Percentiles rank a stretch among this genome's conserved stretches.
These are phyloP conservation scores for Claviceps lovelessii DNA, from an alignment of 2,329 filamentous ascomycete species.

Conservation along the genomic window DNA sequence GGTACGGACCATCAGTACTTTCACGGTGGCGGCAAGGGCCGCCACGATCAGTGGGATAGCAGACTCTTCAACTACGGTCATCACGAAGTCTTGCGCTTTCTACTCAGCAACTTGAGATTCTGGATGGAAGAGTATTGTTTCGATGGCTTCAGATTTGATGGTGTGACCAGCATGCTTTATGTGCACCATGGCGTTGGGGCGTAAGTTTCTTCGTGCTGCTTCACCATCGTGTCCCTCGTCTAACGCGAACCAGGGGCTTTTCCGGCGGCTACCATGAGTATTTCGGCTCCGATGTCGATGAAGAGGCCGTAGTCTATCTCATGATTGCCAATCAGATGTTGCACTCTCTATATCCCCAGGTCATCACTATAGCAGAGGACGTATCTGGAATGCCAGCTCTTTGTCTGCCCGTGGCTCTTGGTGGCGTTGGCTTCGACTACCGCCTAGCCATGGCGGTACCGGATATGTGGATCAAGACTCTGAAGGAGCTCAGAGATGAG, in stretches of 20 bases:
- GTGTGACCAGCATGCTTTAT: conserved; percentile 98
- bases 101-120: conserved; percentile 88
- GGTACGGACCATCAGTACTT: conserved; percentile 93
- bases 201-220: conserved; percentile 34
- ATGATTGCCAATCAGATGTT: conserved; percentile 96
- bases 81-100: conserved; percentile 89
- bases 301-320: conserved; percentile 86
- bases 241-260: conserved; percentile 52
- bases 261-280: conserved; percentile 98
- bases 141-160: conserved; percentile 95
- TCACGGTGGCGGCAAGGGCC: conserved; percentile 70
- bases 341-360: conserved; percentile 73
- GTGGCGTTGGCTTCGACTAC: conserved; percentile 94
- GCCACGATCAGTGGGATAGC: conserved; percentile 91
- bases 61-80: conserved; percentile 92
- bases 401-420: conserved; percentile 70
- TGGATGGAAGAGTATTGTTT: conserved; percentile 99
- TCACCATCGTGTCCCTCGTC: background rate
- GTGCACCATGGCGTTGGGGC: conserved; percentile 91
- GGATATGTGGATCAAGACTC: conserved; percentile 97
- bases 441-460: conserved; percentile 94
- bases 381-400: conserved; percentile 98
- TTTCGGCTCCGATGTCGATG: conserved; percentile 77
- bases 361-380: conserved; percentile 89
- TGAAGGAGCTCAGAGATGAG: conserved; percentile 84